Base-by-base conservation (phyloP, 2,329 filamentous ascomycete genomes). In the Pseudogymnoascus sp. region DNA sequence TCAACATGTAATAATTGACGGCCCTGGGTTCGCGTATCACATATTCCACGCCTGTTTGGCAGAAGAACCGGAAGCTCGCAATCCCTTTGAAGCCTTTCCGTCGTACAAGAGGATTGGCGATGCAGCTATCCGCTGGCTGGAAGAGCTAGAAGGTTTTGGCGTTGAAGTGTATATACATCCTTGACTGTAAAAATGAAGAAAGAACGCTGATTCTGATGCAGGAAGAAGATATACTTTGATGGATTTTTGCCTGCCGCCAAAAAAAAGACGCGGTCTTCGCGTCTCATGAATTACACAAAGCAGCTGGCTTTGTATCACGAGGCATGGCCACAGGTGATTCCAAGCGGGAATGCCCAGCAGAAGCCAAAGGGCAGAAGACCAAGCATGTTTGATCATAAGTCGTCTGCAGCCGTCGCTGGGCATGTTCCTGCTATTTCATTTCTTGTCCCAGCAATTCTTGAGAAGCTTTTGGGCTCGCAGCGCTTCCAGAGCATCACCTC, bases 171-270 rank as follows among this genome's bases (percentile, higher is more conserved):
- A 79, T 60, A 69, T 31, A 33, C n/a, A 38, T 36, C 10, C 5
- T 25, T 35, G 29, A 5, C 35, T 51, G 61, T 39, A 33, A 66
- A 63, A 63, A 60, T 41, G 59, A n/a, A 61, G 42, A 51, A 38
- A 33, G 62, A 70, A 68, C 66, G 61, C 41, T 13, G 60, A 58
- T 66, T 27, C 65, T 35, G 59, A 39, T 9, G 33, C 67, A 90
- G 86, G 67, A 76, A 83, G 63, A 84, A 81, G 55, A 89, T 97
- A 61, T 92, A 88, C 72, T 97, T 97, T 69, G 93, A 97, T 73
- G 92, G 92, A 12, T 87, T 84, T 62, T 79, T 97, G 0, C 93
- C 93, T 41, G 31, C 64, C 25, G 63, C 65, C n/a, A 74, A 74
- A 60, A 60, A 68, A 31, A 55, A 68, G 41, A 67, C 65, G n/a